Conservation (phyloP, 1,139 yeast genomes). For the Kodamaea arcana region DNA sequence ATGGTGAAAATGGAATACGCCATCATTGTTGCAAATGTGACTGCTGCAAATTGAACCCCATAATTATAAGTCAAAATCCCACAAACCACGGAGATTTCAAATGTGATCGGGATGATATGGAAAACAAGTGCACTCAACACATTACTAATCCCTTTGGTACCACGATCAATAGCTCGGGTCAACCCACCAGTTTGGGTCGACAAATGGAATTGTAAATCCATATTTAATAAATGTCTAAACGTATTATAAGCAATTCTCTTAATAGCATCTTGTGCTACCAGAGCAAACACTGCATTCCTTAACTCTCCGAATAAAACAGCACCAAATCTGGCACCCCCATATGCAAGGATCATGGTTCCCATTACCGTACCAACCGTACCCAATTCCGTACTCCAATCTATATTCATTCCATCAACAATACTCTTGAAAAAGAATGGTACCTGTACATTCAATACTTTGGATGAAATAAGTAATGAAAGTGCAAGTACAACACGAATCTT, state of each 20-base stretch:
- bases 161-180: constrained; percentile 94
- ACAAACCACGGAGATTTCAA: constrained; percentile 89
- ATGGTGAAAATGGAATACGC: constrained; percentile 86
- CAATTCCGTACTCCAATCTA: constrained; percentile 70
- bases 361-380: constrained; percentile 60
- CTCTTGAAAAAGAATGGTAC: constrained; percentile 93
- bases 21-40: constrained; percentile 82
- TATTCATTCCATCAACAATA: constrained; percentile 88
- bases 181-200: constrained; percentile 93
- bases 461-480: constrained; percentile 62
- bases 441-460: constrained; percentile 85
- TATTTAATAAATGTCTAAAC: constrained; percentile 72
- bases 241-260: constrained; percentile 86
- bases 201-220: constrained; percentile 88
- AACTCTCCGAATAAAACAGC: constrained; percentile 92
- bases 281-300: constrained; percentile 91
- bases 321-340: constrained; percentile 93
- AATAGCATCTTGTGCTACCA: constrained; percentile 93
- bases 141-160: constrained; percentile 94
- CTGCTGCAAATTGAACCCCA: constrained; percentile 85
- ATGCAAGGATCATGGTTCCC: constrained; percentile 76
- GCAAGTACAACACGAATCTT: constrained; percentile 76
- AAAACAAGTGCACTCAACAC: constrained; percentile 94
- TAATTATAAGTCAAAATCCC: constrained; percentile 91
- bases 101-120: constrained; percentile 88